These are phyloP conservation scores for Colletotrichum truncatum DNA, from an alignment of 2,329 filamentous ascomycete genomes.

Conservation along the genomic window DNA sequence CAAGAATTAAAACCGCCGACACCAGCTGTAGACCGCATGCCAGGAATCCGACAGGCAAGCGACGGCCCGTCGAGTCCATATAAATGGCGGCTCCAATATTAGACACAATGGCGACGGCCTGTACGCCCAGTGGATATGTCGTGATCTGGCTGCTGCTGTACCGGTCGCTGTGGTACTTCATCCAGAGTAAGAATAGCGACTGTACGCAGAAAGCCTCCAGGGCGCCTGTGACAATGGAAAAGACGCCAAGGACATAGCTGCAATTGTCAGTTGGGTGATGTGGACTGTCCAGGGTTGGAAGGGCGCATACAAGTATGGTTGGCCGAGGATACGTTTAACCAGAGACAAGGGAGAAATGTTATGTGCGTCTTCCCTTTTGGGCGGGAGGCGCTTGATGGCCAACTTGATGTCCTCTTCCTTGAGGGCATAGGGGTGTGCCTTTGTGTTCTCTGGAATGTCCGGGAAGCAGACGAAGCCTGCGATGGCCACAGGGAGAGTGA, in stretches of 20 bases:
- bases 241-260: slow-evolving; percentile 48
- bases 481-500: slow-evolving; percentile 60
- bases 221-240: slow-evolving; percentile 44
- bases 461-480: slow-evolving; percentile 61
- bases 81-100: slow-evolving; percentile 45
- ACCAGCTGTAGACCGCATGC: slow-evolving; percentile 43
- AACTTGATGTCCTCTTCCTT: slow-evolving; percentile 36
- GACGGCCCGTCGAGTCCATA: slow-evolving; percentile 43
- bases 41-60: slow-evolving; percentile 45
- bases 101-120: slow-evolving; percentile 47
- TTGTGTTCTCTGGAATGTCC: slow-evolving; percentile 51
- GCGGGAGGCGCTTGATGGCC: slow-evolving; percentile 39
- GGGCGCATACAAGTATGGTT: slow-evolving; percentile 38
- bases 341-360: slow-evolving; percentile 41
- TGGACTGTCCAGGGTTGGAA: rapidly evolving
- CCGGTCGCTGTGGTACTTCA: slow-evolving; percentile 34
- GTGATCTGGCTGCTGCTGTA: slow-evolving; percentile 42
- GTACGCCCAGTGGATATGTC: slow-evolving; percentile 47
- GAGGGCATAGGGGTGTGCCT: slow-evolving; percentile 44
- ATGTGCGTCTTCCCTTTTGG: slow-evolving; percentile 42
- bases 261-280: not conserved
- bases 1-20: slow-evolving; percentile 41
- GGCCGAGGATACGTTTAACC: slow-evolving; percentile 37
- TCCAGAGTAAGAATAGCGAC: slow-evolving; percentile 38
- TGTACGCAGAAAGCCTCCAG: slow-evolving; percentile 41